These are phyloP conservation scores for Leucaena leucocephala DNA, from an alignment of 306 rosid genomes.

Conservation along the genomic window DNA sequence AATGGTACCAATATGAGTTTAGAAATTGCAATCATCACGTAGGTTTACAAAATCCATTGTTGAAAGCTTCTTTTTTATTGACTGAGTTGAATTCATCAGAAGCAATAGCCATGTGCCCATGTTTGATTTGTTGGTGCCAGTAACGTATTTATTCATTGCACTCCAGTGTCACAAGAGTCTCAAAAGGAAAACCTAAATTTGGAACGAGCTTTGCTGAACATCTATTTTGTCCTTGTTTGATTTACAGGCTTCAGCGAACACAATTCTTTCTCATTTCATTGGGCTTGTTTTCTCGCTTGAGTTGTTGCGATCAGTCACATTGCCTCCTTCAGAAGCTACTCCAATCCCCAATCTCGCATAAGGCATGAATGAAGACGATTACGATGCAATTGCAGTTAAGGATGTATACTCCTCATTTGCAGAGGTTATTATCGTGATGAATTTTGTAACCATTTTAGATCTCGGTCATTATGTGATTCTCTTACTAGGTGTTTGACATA, in stretches of 20 bases:
- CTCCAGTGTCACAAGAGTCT: not conserved
- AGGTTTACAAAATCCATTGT: too few species aligned
- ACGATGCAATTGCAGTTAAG: constrained; percentile 10
- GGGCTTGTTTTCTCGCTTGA: constrained; percentile 90
- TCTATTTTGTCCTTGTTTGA: not conserved
- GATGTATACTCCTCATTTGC: constrained; percentile 25
- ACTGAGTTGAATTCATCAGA: too few species aligned
- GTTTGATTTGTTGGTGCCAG: too few species aligned
- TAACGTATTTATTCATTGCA: too few species aligned
- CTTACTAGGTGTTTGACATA: constrained; percentile 22
- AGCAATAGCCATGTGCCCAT: too few species aligned
- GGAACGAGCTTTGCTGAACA: constrained; percentile 5
- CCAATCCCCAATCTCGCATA: constrained; percentile 75
- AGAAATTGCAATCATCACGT: too few species aligned
- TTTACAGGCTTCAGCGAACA: constrained; percentile 26
- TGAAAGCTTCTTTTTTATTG: too few species aligned
- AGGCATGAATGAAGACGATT: constrained; percentile 18
- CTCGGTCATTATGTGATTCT: constrained; percentile 27
- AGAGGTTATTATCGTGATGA: constrained; percentile 30
- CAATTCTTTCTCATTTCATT: constrained; percentile 87
- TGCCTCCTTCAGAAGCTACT: constrained; percentile 65
- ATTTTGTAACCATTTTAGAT: constrained; percentile 27
- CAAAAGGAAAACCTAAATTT: not conserved
- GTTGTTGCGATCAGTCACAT: constrained; percentile 85
- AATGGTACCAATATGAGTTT: too few species aligned